Evolutionary conservation across 306 rosid genomes (phyloP).

Genomic region (Abrus precatorius): DNA sequence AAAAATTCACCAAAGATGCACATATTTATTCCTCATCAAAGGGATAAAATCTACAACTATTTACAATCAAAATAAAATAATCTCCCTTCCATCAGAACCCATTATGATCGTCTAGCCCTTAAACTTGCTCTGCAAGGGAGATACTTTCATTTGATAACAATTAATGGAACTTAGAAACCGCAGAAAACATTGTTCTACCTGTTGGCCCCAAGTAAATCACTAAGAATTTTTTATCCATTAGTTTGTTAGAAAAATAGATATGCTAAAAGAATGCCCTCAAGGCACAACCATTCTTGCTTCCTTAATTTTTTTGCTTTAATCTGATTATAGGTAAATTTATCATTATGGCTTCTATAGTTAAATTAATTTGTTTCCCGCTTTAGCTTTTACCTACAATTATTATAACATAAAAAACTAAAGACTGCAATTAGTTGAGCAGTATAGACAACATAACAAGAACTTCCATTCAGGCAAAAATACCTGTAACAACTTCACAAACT

Average conservation of each 20-base stretch:
- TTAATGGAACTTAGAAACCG: conserved; percentile 19
- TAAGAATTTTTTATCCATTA: conserved; percentile 24
- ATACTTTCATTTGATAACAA: conserved; percentile 27
- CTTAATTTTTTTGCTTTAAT: conserved; percentile 20
- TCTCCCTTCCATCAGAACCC: conserved; percentile 40
- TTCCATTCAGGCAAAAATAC: conserved; percentile 53
- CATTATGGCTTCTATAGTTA: background rate
- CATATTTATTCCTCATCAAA: conserved; percentile 22
- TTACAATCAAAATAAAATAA: conserved; percentile 37
- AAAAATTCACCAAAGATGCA: conserved; percentile 42
- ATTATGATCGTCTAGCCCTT: conserved; percentile 18
- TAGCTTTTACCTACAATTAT: conserved; percentile 27
- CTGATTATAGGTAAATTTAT: conserved; percentile 26
- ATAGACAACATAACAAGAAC: conserved; percentile 30
- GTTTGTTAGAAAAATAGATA: conserved; percentile 30
- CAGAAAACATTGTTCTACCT: conserved; percentile 28
- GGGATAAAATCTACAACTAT: conserved; percentile 37
- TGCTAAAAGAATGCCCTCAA: conserved; percentile 3
- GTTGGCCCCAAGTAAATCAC: conserved; percentile 26
- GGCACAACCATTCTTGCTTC: conserved; percentile 21
- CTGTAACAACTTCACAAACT: conserved; percentile 98
- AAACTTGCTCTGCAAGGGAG: conserved; percentile 31
- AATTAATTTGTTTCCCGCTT: background rate
- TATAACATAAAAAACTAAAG: conserved; percentile 34
- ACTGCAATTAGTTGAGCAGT: background rate